Percentiles rank a stretch among this genome's conserved stretches.
Conservation (phyloP, 1,284 basidiomycete species). For the Stygiomarasmius scandens region DNA sequence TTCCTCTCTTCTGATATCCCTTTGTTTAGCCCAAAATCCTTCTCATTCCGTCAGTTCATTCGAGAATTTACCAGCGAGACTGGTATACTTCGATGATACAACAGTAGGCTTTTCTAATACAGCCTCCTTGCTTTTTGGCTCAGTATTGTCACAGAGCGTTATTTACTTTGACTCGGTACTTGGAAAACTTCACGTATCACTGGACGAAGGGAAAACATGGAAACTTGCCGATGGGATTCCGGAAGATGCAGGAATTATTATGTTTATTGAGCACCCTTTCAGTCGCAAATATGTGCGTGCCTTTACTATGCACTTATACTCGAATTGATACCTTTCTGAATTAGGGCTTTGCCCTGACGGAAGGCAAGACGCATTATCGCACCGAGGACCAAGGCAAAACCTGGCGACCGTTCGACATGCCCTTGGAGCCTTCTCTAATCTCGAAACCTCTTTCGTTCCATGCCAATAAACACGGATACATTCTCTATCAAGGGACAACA, state of each 20-base stretch:
- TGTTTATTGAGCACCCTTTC: constrained; percentile 89
- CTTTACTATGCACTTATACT: not conserved
- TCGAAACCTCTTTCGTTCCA: constrained; percentile 82
- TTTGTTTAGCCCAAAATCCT: constrained; percentile 31
- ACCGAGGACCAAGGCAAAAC: constrained; percentile 84
- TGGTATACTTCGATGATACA: constrained; percentile 95
- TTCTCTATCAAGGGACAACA: constrained; percentile 82
- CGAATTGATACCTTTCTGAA: constrained; percentile 4
- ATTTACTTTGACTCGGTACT: constrained; percentile 81
- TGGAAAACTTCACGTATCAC: constrained; percentile 76
- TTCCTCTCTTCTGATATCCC: constrained; percentile 17
- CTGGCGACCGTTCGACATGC: constrained; percentile 82
- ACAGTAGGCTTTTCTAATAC: constrained; percentile 49
- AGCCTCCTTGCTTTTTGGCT: not conserved
- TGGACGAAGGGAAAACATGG: constrained; percentile 93
- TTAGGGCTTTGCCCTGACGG: constrained; percentile 84
- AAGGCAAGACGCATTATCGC: constrained; percentile 75
- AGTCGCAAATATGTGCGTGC: constrained; percentile 71
- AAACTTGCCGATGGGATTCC: constrained; percentile 62
- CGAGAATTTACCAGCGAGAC: constrained; percentile 74
- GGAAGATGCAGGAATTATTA: constrained; percentile 59
- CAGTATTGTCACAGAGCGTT: constrained; percentile 54
- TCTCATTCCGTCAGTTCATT: constrained; percentile 52
- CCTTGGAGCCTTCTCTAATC: constrained; percentile 60
- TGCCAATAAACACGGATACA: constrained; percentile 70